Percentiles rank a stretch among this genome's conserved stretches.
These are phyloP conservation scores for Talaromyces ruber DNA, from an alignment of 495 filamentous ascomycete species.

Conservation along the genomic window DNA sequence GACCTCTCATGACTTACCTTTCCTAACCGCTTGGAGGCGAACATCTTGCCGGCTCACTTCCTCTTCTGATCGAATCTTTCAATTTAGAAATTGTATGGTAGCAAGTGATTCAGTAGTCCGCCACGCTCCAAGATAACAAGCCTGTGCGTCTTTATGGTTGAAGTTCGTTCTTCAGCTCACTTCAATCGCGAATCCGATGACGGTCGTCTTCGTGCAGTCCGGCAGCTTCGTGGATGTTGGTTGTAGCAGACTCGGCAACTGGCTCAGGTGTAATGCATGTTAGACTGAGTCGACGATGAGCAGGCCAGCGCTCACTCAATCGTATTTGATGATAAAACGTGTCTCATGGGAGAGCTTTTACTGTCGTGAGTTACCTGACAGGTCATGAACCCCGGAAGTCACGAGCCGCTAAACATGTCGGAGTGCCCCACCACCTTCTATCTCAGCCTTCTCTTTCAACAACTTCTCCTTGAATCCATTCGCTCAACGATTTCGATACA, in stretches of 20 bases:
- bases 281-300: neutral
- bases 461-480: neutral
- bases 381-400: neutral
- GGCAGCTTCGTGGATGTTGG: neutral
- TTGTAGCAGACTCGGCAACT: neutral
- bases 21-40: constrained; percentile 39
- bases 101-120: neutral
- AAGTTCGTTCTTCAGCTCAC: neutral
- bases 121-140: neutral
- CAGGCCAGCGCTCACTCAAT: neutral
- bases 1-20: constrained; percentile 23
- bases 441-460: neutral
- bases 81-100: neutral
- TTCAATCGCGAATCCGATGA: neutral
- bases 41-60: constrained; percentile 19
- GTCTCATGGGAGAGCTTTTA: neutral
- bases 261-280: neutral
- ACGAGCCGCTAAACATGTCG: neutral
- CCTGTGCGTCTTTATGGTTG: neutral
- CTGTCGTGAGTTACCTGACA: neutral
- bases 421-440: neutral
- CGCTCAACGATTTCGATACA: neutral
- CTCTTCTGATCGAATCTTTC: neutral
- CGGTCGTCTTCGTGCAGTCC: neutral
- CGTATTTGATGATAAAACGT: neutral